phyloP scores from a whole-genome alignment of 1,284 basidiomycete genomes.

The Trichosporon inkin region DNA sequence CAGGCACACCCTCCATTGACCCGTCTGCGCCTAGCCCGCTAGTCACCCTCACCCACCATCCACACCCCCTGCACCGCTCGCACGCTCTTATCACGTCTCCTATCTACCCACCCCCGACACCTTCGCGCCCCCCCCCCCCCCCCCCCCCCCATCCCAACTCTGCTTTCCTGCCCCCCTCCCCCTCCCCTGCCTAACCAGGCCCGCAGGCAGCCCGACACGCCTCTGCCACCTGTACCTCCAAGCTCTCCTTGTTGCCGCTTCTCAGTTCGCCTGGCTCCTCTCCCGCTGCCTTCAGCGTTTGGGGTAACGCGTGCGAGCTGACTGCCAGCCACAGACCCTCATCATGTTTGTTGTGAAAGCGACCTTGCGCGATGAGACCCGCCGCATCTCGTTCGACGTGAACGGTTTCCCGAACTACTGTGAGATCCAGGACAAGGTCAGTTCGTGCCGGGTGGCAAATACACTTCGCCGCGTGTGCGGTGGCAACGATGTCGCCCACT shows the following conservation, averaged over 20 bases:
- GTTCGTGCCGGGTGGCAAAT: conserved; percentile 17
- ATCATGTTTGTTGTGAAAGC: conserved; percentile 47
- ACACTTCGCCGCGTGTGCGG: background rate
- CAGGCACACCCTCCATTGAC: too few relatives aligned
- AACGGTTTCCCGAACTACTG: conserved; percentile 41
- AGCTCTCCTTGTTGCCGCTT: background rate
- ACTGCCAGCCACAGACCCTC: background rate
- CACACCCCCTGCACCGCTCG: too few relatives aligned
- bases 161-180: too few relatives aligned
- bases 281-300: background rate
- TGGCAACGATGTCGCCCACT: conserved; percentile 13
- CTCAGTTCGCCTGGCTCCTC: background rate
- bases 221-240: too few relatives aligned
- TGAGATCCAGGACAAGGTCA: conserved; percentile 46
- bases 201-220: too few relatives aligned
- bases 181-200: too few relatives aligned
- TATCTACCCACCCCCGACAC: too few relatives aligned
- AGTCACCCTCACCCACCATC: too few relatives aligned
- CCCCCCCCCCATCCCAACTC: too few relatives aligned
- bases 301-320: background rate
- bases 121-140: too few relatives aligned
- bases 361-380: conserved; percentile 48
- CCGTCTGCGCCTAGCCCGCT: too few relatives aligned
- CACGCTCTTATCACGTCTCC: too few relatives aligned
- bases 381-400: conserved; percentile 42